These are phyloP conservation scores for Ilyonectria mors-panacis DNA, from an alignment of 2,329 filamentous ascomycete genomes.

Conservation along the genomic window DNA sequence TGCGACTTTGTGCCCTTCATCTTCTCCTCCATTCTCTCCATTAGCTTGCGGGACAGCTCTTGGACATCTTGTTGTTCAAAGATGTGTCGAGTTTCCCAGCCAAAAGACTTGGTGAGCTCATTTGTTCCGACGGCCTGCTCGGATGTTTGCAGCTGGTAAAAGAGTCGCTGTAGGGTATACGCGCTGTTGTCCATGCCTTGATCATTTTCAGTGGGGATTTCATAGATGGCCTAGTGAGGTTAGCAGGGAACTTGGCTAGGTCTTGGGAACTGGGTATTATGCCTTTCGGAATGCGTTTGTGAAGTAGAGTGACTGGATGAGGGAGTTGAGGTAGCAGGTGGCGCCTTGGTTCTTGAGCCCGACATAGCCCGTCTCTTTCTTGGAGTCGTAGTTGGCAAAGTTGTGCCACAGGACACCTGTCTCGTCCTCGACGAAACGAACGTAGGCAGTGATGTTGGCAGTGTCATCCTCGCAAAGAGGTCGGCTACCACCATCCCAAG, in stretches of 20 bases:
- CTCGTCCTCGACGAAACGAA: constrained; percentile 87
- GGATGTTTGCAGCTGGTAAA: constrained; percentile 94
- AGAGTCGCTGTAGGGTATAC: constrained; percentile 92
- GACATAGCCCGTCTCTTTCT: constrained; percentile 97
- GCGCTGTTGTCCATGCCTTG: constrained; percentile 88
- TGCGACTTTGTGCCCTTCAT: constrained; percentile 98
- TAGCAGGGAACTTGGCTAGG: constrained; percentile 21
- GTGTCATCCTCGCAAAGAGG: constrained; percentile 84
- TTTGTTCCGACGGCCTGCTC: constrained; percentile 87
- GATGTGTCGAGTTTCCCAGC: constrained; percentile 97
- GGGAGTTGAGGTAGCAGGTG: constrained; percentile 89
- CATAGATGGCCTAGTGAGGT: constrained; percentile 83
- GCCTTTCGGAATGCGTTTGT: constrained; percentile 96
- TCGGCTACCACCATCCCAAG: constrained; percentile 78
- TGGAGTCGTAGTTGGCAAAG: constrained; percentile 97
- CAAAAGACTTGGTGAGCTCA: constrained; percentile 96
- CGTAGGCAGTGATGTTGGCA: constrained; percentile 86
- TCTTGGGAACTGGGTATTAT: constrained; percentile 34
- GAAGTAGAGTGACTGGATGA: constrained; percentile 88
- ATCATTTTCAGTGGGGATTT: constrained; percentile 93
- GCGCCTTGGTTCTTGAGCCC: constrained; percentile 97
- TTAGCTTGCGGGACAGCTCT: constrained; percentile 94
- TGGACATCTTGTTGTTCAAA: constrained; percentile 99
- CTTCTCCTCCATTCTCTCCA: constrained; percentile 96
- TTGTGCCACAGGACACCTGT: constrained; percentile 93